Conservation (phyloP, 2,329 filamentous ascomycete genomes). For the Elsinoe ampelina region DNA sequence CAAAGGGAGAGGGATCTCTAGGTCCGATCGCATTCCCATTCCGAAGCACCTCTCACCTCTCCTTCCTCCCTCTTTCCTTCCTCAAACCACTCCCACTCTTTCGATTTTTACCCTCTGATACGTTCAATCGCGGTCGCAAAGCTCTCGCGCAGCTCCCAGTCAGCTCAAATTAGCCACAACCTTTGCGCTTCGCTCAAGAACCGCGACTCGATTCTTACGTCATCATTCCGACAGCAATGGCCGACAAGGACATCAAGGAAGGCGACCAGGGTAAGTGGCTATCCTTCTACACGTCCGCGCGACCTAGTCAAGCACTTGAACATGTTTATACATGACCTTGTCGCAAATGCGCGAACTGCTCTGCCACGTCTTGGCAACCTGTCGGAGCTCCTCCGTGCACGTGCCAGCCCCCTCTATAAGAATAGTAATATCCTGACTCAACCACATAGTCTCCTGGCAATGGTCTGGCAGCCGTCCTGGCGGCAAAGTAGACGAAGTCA, state of each 20-base stretch:
- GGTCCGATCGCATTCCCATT: constrained; percentile 13
- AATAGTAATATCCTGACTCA: constrained; percentile 16
- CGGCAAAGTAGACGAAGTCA: constrained; percentile 49
- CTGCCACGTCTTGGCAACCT: constrained; percentile 15
- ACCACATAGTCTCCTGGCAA: constrained; percentile 50
- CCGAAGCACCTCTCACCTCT: constrained; percentile 13
- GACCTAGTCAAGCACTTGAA: not conserved
- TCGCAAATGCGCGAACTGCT: not conserved
- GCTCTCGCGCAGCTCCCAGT: constrained; percentile 7
- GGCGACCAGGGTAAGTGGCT: constrained; percentile 40
- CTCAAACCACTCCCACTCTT: not conserved
- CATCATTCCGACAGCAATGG: constrained; percentile 28
- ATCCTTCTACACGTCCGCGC: not conserved
- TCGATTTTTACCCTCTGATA: not conserved
- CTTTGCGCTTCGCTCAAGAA: constrained; percentile 1
- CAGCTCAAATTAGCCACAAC: not conserved
- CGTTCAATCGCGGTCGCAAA: constrained; percentile 1
- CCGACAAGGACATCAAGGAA: constrained; percentile 40
- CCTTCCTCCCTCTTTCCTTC: constrained; percentile 7
- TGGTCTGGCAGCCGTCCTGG: constrained; percentile 48
- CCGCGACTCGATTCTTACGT: constrained; percentile 4
- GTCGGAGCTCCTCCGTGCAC: constrained; percentile 16
- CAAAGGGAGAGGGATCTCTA: not conserved
- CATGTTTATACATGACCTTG: not conserved
- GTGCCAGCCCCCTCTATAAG: constrained; percentile 12